Percentiles rank a stretch among this genome's conserved stretches.
Conservation (phyloP, 768 basidiomycete genomes). For the Cubamyces sp. region DNA sequence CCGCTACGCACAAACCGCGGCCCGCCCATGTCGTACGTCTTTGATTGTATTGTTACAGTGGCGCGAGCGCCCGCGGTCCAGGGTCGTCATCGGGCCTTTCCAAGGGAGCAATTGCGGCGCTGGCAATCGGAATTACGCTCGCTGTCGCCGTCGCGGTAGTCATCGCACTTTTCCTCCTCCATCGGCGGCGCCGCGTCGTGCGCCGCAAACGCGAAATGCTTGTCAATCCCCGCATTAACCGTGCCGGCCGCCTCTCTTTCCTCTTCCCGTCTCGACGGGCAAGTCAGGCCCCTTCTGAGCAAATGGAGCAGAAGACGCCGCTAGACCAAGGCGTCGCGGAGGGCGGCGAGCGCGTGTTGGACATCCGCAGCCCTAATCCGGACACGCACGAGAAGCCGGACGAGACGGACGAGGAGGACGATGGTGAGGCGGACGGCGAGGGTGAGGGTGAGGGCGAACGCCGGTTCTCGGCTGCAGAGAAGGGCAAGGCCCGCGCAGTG, state of each 20-base stretch:
- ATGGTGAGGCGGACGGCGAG: conserved; percentile 18
- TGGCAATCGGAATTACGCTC: conserved; percentile 60
- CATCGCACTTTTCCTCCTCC: conserved; percentile 35
- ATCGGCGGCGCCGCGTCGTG: conserved; percentile 41
- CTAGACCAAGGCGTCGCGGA: conserved; percentile 12
- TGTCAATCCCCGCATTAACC: conserved; percentile 32
- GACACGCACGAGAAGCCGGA: conserved; percentile 26
- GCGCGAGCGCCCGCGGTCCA: conserved; percentile 18
- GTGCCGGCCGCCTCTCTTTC: conserved; percentile 28
- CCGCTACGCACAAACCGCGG: background rate
- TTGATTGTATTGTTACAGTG: conserved; percentile 5
- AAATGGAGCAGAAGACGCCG: background rate
- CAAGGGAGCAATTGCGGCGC: conserved; percentile 67
- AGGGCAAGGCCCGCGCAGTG: conserved; percentile 24
- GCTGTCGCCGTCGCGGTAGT: conserved; percentile 50
- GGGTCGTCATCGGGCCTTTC: conserved; percentile 37
- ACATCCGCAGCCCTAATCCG: conserved; percentile 18
- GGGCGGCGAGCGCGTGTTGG: conserved; percentile 14
- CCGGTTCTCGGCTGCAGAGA: conserved; percentile 16
- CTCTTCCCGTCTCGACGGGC: conserved; percentile 19
- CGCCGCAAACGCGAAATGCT: conserved; percentile 35
- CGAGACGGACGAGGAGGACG: conserved; percentile 24
- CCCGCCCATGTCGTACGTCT: conserved; percentile 19
- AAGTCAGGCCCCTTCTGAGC: conserved; percentile 5
- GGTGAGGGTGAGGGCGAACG: conserved; percentile 17